A percentile compares a stretch with the other conserved stretches of the same genome.
Evolutionary conservation across 345 rosid species (phyloP).

Genomic region (Salix purpurea): DNA sequence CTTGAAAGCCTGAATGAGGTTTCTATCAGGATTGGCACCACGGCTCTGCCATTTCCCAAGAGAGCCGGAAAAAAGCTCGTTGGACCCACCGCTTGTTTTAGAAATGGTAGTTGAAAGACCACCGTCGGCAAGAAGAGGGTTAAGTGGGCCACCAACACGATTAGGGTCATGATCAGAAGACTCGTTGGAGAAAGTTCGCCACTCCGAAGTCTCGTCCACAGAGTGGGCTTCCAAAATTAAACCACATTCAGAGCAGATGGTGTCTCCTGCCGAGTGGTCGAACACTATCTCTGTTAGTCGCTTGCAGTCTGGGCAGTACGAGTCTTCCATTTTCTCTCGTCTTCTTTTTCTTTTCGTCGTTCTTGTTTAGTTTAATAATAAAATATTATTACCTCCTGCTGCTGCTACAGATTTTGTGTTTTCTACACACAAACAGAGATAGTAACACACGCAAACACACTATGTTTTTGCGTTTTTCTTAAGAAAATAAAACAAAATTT

Average conservation of each 20-base stretch:
- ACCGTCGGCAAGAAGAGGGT: conserved; percentile 39
- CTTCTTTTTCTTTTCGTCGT: neutral
- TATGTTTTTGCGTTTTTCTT: too few relatives aligned
- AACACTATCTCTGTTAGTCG: conserved; percentile 34
- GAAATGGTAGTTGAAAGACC: conserved; percentile 43
- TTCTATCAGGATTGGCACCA: conserved; percentile 34
- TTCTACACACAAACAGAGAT: too few relatives aligned
- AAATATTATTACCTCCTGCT: neutral
- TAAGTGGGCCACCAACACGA: conserved; percentile 44
- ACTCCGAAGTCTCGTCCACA: conserved; percentile 47
- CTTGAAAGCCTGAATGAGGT: conserved; percentile 37
- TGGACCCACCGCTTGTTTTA: conserved; percentile 33
- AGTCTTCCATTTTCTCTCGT: conserved; percentile 29
- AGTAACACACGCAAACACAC: too few relatives aligned
- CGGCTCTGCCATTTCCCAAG: conserved; percentile 40
- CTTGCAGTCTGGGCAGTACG: conserved; percentile 45
- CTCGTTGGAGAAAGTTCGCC: conserved; percentile 43
- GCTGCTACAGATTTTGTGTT: too few relatives aligned
- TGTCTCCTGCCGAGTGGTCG: conserved; percentile 45
- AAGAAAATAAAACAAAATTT: too few relatives aligned
- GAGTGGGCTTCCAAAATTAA: conserved; percentile 41
- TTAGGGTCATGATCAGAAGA: conserved; percentile 38
- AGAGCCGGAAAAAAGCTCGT: conserved; percentile 17
- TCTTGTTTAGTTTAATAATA: neutral
- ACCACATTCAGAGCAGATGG: conserved; percentile 49